Percentiles rank a stretch among this genome's conserved stretches.
phyloP scores from a whole-genome alignment of 345 rosid species.

The Eucalyptus shirleyi region DNA sequence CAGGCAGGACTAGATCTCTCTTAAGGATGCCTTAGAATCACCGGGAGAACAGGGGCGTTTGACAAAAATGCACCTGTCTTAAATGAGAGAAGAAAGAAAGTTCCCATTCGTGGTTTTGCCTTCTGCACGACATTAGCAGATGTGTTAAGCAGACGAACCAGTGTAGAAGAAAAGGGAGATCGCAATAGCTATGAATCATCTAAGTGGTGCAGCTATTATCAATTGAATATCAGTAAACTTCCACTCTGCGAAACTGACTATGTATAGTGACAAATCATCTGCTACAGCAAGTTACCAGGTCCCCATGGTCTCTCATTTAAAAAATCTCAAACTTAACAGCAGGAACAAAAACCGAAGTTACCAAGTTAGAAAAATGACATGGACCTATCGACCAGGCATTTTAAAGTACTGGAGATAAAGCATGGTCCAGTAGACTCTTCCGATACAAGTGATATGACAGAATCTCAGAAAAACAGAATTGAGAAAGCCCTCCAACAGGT shows the following conservation, averaged over 20 bases:
- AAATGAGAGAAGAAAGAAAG: slow-evolving; percentile 61
- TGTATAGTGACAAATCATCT: background rate
- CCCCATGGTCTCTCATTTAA: background rate
- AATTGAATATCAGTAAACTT: background rate
- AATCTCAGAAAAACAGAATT: background rate
- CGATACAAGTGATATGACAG: background rate
- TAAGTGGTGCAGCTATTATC: background rate
- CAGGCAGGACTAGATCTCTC: slow-evolving; percentile 84
- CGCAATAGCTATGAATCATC: background rate
- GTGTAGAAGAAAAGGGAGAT: background rate
- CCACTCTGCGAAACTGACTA: background rate
- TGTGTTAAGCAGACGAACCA: background rate
- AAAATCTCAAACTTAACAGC: background rate
- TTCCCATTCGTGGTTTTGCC: slow-evolving; percentile 96
- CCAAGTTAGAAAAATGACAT: background rate
- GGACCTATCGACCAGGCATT: background rate
- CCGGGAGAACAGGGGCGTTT: slow-evolving; percentile 73
- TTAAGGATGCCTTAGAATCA: slow-evolving; percentile 68
- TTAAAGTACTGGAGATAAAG: background rate
- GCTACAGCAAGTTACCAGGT: background rate
- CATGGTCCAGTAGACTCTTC: background rate
- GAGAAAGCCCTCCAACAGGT: background rate
- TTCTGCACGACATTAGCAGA: slow-evolving; percentile 32
- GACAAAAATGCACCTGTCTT: slow-evolving; percentile 96
- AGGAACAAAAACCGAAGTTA: background rate